Percentiles rank a stretch among this genome's conserved stretches.
Conservation (phyloP, 345 rosid genomes). For the Abelmoschus esculentus region DNA sequence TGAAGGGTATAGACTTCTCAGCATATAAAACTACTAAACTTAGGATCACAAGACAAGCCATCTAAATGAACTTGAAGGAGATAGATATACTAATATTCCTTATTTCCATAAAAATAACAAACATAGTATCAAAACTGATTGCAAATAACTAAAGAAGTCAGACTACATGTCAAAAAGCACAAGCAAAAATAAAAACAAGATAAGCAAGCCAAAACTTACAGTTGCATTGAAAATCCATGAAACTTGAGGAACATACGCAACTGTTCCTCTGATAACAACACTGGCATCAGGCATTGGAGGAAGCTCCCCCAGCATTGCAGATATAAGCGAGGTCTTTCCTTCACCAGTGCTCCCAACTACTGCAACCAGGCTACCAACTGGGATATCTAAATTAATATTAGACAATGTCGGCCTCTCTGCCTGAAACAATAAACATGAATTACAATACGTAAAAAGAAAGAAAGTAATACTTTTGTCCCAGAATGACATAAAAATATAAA, state of each 20-base stretch:
- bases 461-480: neutral
- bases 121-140: too few relatives aligned
- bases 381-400: constrained; percentile 70
- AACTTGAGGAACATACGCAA: constrained; percentile 98
- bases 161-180: neutral
- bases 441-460: constrained; percentile 4
- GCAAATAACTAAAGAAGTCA: too few relatives aligned
- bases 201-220: constrained; percentile 38
- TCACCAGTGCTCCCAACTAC: constrained; percentile 97
- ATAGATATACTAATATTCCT: too few relatives aligned
- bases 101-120: too few relatives aligned
- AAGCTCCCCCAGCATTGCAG: constrained; percentile 99
- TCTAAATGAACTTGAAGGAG: too few relatives aligned
- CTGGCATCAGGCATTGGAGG: constrained; percentile 61
- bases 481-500: neutral
- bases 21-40: too few relatives aligned
- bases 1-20: too few relatives aligned
- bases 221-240: constrained; percentile 99
- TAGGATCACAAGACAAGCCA: too few relatives aligned
- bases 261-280: constrained; percentile 67
- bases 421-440: constrained; percentile 32
- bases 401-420: constrained; percentile 84
- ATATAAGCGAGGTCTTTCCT: constrained; percentile 92
- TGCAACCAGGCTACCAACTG: constrained; percentile 44
- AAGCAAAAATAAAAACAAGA: neutral